Percentiles rank a stretch among this genome's conserved stretches.
Evolutionary conservation across 2,329 filamentous ascomycete species (phyloP).

Genomic region (Bimuria novae-zelandiae): DNA sequence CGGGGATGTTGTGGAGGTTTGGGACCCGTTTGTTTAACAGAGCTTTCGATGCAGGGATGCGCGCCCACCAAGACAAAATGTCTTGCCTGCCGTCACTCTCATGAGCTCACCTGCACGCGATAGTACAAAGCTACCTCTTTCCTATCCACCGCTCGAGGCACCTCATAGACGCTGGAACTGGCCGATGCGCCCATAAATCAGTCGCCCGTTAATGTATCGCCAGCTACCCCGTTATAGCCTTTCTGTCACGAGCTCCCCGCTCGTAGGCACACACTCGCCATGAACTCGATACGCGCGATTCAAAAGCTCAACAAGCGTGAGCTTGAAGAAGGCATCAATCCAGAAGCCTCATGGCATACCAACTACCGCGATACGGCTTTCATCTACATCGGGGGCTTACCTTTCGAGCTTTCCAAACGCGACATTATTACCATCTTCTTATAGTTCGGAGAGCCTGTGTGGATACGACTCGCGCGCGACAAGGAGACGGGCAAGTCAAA

Average conservation of each 20-base stretch:
- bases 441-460: constrained; percentile 93
- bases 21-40: constrained; percentile 23
- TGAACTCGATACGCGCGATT: constrained; percentile 95
- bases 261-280: no score
- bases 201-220: no score
- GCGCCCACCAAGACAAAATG: constrained; percentile 36
- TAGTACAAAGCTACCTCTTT: no score
- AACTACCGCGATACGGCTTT: constrained; percentile 98
- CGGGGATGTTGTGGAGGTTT: constrained; percentile 27
- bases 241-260: no score
- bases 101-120: background rate
- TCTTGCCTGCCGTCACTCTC: constrained; percentile 21
- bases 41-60: constrained; percentile 38
- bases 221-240: no score
- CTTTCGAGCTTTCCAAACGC: constrained; percentile 91
- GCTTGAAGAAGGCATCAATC: constrained; percentile 83
- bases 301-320: constrained; percentile 93
- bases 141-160: no score
- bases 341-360: constrained; percentile 91
- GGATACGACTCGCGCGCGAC: constrained; percentile 89
- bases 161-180: no score
- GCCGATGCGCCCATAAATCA: no score
- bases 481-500: constrained; percentile 95
- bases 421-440: constrained; percentile 97
- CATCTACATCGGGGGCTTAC: constrained; percentile 92